Evolutionary conservation across 495 filamentous ascomycete genomes (phyloP).

Genomic region (Darksidea phi): DNA sequence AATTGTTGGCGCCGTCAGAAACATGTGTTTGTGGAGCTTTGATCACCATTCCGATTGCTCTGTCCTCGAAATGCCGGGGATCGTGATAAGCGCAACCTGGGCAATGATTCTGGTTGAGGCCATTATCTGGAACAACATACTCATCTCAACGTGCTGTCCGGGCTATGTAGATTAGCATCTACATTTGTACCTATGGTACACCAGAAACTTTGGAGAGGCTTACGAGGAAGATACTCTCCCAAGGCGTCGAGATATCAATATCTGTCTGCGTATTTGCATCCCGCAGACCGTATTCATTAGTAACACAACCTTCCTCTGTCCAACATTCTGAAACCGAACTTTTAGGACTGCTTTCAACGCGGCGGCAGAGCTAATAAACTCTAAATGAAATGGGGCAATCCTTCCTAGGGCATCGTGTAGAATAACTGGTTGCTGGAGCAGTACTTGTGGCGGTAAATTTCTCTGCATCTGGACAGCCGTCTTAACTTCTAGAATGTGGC

Average conservation of each 20-base stretch:
- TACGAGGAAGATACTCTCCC: neutral
- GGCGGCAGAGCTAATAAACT: conserved; percentile 1
- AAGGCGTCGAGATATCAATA: neutral
- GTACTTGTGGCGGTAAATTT: conserved; percentile 3
- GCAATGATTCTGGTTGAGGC: neutral
- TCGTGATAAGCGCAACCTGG: neutral
- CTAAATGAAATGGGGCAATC: conserved; percentile 6
- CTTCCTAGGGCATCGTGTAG: conserved; percentile 5
- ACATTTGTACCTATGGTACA: neutral
- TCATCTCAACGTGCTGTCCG: neutral
- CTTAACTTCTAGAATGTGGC: neutral
- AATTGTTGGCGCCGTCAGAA: neutral
- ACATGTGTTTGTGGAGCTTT: neutral
- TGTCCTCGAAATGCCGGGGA: neutral
- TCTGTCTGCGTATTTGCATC: neutral
- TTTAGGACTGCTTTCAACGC: conserved; percentile 6
- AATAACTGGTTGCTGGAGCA: neutral
- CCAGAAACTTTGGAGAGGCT: neutral
- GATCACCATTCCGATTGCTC: neutral
- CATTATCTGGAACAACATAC: neutral
- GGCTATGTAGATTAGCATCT: neutral
- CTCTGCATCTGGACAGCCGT: neutral
- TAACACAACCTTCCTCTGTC: neutral
- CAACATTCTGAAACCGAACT: conserved; percentile 1
- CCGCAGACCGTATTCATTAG: neutral